A percentile compares a stretch with the other conserved stretches of the same genome.
These are phyloP conservation scores for Globisporangium splendens DNA, from an alignment of 352 stramenopile genomes.

Conservation along the genomic window DNA sequence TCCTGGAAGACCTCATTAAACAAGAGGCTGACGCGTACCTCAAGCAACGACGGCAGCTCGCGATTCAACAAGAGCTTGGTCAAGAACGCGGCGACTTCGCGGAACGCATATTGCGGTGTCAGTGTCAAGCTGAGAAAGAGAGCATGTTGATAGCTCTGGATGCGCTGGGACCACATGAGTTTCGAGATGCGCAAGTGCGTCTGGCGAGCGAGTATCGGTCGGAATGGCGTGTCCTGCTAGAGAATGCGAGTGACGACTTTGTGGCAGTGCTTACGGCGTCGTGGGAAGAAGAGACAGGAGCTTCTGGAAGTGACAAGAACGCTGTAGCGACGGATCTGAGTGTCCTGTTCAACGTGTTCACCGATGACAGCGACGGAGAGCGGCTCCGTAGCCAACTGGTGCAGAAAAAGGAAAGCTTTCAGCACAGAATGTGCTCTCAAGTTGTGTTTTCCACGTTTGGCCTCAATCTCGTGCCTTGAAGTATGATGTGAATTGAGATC, in stretches of 20 bases:
- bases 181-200: conserved; percentile 1
- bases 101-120: conserved; percentile 9
- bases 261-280: conserved; percentile 31
- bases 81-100: neutral
- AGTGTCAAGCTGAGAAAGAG: conserved; percentile 26
- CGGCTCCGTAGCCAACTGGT: conserved; percentile 29
- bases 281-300: conserved; percentile 36
- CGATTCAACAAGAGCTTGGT: conserved; percentile 9
- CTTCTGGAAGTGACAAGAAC: neutral
- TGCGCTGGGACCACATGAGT: conserved; percentile 3
- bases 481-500: too few relatives aligned
- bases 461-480: neutral
- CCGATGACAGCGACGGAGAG: conserved; percentile 24
- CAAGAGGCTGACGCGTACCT: conserved; percentile 31
- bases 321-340: conserved; percentile 2
- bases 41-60: conserved; percentile 8
- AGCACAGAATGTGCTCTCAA: conserved; percentile 9
- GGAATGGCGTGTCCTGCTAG: conserved; percentile 31
- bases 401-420: conserved; percentile 38
- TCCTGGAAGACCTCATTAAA: conserved; percentile 60
- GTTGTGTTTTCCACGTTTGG: conserved; percentile 12
- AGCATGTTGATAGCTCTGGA: conserved; percentile 26
- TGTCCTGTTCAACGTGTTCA: conserved; percentile 33
- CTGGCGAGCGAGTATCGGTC: conserved; percentile 17
- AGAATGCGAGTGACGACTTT: conserved; percentile 34